Evolutionary conservation across 1,284 basidiomycete species (phyloP).

Genomic region (Malassezia brasiliensis): DNA sequence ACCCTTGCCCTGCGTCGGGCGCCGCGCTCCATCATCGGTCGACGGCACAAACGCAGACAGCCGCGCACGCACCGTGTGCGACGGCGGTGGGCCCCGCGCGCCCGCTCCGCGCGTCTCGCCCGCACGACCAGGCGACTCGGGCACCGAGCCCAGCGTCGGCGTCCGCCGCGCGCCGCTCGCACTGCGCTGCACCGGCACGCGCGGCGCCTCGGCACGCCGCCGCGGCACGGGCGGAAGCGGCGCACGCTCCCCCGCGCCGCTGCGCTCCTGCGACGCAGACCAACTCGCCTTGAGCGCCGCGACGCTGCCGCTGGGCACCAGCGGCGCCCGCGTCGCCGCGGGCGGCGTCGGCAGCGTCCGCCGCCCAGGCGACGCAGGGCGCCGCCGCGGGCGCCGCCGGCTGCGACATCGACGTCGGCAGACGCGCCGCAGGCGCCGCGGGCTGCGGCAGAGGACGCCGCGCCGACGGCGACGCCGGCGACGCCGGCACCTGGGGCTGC

Average conservation of each 20-base stretch:
- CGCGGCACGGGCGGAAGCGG: background rate
- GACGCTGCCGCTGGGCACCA: slow-evolving; percentile 8
- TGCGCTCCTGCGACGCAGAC: background rate
- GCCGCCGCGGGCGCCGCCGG: background rate
- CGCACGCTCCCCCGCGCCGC: background rate
- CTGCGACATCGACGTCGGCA: background rate
- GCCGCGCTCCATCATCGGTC: background rate
- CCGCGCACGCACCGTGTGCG: slow-evolving; percentile 9
- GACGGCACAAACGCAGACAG: background rate
- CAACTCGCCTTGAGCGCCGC: slow-evolving; percentile 6
- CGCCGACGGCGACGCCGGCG: background rate
- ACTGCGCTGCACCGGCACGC: no score
- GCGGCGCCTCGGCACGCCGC: no score
- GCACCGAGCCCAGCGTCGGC: background rate
- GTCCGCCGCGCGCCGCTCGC: no score
- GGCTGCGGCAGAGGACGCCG: background rate
- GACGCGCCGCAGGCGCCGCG: no score
- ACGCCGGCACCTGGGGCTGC: background rate
- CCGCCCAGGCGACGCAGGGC: background rate
- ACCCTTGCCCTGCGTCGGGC: background rate
- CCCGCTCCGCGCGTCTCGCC: background rate
- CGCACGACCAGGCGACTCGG: background rate
- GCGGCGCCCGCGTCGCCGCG: background rate
- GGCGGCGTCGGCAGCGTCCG: slow-evolving; percentile 14
- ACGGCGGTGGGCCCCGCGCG: background rate